Evolutionary conservation across 75 land plant genomes (phyloP).

Genomic region (Selaginella moellendorffii): DNA sequence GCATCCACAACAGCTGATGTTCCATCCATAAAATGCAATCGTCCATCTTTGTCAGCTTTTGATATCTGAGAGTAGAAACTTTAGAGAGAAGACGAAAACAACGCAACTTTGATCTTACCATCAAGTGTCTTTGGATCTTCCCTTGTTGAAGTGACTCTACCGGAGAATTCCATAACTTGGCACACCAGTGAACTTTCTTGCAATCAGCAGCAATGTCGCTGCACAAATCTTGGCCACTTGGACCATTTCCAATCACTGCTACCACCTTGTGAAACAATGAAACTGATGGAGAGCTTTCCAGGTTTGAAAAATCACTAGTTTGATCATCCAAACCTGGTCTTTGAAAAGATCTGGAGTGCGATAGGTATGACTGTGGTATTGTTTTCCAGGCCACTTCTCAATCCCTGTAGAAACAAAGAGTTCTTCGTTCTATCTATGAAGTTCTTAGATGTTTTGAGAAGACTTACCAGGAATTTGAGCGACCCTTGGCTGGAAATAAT

Average conservation of each 20-base stretch:
- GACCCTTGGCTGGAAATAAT: conserved; percentile 51
- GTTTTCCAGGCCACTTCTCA: conserved; percentile 73
- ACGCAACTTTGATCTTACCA: conserved; percentile 30
- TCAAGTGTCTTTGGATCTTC: conserved; percentile 37
- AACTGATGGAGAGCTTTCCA: conserved; percentile 25
- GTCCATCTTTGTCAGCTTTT: conserved; percentile 51
- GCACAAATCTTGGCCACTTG: conserved; percentile 71
- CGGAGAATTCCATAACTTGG: conserved; percentile 30
- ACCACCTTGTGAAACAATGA: conserved; percentile 38
- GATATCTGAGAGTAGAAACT: neutral
- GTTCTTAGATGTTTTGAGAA: neutral
- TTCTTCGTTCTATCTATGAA: no score
- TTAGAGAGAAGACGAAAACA: neutral
- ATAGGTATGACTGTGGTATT: conserved; percentile 82
- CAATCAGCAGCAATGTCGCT: conserved; percentile 49
- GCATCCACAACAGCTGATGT: conserved; percentile 36
- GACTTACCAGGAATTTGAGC: conserved; percentile 64
- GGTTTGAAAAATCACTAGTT: no score
- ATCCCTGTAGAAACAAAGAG: conserved; percentile 50
- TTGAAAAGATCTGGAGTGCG: conserved; percentile 54
- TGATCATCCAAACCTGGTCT: no score
- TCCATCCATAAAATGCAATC: conserved; percentile 58
- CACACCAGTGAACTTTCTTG: conserved; percentile 69
- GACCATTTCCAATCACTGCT: conserved; percentile 51
- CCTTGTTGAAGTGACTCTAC: conserved; percentile 22